A percentile compares a stretch with the other conserved stretches of the same genome.
phyloP scores from a whole-genome alignment of 305 asterid species.

The Coffea humblotiana region DNA sequence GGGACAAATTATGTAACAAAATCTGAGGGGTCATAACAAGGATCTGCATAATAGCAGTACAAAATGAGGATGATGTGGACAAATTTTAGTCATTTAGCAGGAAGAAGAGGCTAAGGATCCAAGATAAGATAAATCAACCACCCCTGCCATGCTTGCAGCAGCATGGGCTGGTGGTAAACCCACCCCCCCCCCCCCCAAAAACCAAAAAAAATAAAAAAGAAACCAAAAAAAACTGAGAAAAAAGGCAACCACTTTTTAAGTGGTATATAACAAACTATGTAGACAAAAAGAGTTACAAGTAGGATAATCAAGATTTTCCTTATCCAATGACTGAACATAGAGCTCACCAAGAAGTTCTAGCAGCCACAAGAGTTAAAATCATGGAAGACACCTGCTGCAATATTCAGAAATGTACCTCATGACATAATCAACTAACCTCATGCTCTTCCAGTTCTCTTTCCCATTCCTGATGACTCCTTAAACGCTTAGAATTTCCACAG shows the following conservation, averaged over 20 bases:
- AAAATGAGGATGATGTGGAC: background rate
- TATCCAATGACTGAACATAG: background rate
- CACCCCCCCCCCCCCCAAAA: too few species aligned
- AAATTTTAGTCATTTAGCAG: background rate
- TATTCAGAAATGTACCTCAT: slow-evolving; percentile 4
- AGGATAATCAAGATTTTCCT: background rate
- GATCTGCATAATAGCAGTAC: slow-evolving; percentile 51
- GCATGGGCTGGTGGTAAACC: background rate
- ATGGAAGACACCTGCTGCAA: background rate
- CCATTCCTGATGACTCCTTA: slow-evolving; percentile 63
- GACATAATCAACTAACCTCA: slow-evolving; percentile 61
- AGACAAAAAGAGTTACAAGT: background rate
- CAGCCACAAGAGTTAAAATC: background rate
- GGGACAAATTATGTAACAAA: slow-evolving; percentile 73
- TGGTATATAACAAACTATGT: background rate
- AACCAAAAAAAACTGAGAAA: background rate
- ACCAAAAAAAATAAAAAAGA: too few species aligned
- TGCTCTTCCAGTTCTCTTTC: slow-evolving; percentile 73
- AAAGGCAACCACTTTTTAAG: background rate
- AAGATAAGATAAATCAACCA: background rate
- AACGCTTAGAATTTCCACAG: slow-evolving; percentile 58
- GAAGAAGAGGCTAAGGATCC: background rate
- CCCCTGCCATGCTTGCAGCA: background rate
- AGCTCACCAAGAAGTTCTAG: background rate
- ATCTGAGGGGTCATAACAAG: slow-evolving; percentile 96